Percentiles rank a stretch among this genome's conserved stretches.
Conservation (phyloP, 1,139 yeast genomes). For the Candida dubliniensis region DNA sequence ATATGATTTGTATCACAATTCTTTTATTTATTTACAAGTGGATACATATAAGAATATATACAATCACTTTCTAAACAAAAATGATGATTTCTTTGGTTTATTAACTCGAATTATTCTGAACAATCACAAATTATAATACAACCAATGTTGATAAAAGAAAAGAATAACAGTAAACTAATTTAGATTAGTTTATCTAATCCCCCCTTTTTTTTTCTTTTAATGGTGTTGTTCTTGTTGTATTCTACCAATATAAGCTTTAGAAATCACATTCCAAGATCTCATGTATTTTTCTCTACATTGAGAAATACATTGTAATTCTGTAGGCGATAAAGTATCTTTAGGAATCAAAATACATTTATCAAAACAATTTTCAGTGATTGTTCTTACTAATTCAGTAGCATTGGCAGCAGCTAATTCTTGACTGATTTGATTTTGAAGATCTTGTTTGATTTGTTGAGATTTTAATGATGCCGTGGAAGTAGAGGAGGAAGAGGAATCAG, state of each 20-base stretch:
- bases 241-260: conserved; percentile 72
- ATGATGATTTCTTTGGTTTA: too few relatives aligned
- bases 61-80: too few relatives aligned
- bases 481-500: conserved; percentile 24
- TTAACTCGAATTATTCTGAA: too few relatives aligned
- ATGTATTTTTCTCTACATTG: conserved; percentile 85
- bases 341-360: conserved; percentile 69
- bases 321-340: conserved; percentile 33
- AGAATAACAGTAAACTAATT: too few relatives aligned
- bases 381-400: conserved; percentile 83
- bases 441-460: conserved; percentile 45
- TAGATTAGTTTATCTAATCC: too few relatives aligned
- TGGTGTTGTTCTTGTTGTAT: conserved; percentile 43
- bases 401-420: conserved; percentile 87
- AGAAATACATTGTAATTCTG: conserved; percentile 55
- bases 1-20: too few relatives aligned
- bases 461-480: conserved; percentile 14
- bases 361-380: conserved; percentile 87
- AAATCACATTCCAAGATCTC: conserved; percentile 86
- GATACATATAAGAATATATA: too few relatives aligned
- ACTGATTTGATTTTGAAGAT: conserved; percentile 69
- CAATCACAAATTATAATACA: too few relatives aligned
- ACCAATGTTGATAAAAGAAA: too few relatives aligned
- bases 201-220: not conserved
- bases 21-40: too few relatives aligned